Percentiles rank a stretch among this genome's conserved stretches.
Evolutionary conservation across 169 alveolate genomes (phyloP).

Genomic region (Pseudocohnilembus persalinus): DNA sequence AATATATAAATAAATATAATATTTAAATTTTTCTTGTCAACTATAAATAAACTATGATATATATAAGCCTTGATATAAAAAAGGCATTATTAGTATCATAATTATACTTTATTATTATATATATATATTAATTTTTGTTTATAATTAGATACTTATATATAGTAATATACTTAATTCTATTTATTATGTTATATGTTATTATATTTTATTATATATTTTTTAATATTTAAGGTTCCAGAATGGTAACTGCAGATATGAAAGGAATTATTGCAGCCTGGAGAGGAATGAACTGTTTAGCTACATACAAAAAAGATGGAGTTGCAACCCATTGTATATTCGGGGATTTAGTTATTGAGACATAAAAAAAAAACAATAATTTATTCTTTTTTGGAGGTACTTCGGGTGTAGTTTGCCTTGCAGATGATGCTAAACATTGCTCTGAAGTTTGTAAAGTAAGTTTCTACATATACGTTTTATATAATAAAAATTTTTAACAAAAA

Average conservation of each 20-base stretch:
- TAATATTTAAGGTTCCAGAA: slow-evolving; percentile 51
- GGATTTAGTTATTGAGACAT: slow-evolving; percentile 58
- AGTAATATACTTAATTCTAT: too few species aligned
- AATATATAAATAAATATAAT: too few species aligned
- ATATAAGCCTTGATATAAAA: too few species aligned
- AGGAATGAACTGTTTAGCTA: slow-evolving; percentile 75
- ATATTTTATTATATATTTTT: too few species aligned
- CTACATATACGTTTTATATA: background rate
- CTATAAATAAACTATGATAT: too few species aligned
- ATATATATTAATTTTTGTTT: too few species aligned
- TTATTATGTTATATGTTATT: too few species aligned
- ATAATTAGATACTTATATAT: too few species aligned
- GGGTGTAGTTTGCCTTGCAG: slow-evolving; percentile 86
- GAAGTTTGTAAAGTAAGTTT: slow-evolving; percentile 83
- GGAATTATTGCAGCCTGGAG: slow-evolving; percentile 86
- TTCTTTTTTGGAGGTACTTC: slow-evolving; percentile 86
- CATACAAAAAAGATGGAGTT: slow-evolving; percentile 62
- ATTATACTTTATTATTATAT: too few species aligned
- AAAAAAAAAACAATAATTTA: slow-evolving; percentile 44
- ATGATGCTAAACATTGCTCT: slow-evolving; percentile 77
- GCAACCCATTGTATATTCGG: slow-evolving; percentile 66
- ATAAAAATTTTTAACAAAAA: too few species aligned
- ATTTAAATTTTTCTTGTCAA: too few species aligned
- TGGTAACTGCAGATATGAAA: slow-evolving; percentile 83
- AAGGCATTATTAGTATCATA: too few species aligned